Percentiles rank a stretch among this genome's conserved stretches.
phyloP scores from a whole-genome alignment of 164 flowering plant species.

The grape (Vitis vinifera) region ASM3070453v1 NC_081805.1:26536501-26537000 shows the following conservation, averaged over 20 bases:
- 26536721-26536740: slow-evolving; percentile 47
- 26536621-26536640: neutral
- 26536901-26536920: no score
- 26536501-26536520: slow-evolving; percentile 54
- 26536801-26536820: no score
- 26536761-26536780: slow-evolving; percentile 24
- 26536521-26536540: slow-evolving; percentile 52
- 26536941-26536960: neutral
- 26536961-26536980: slow-evolving; percentile 53
- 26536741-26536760: slow-evolving; percentile 54
- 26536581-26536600: slow-evolving; percentile 58
- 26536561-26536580: slow-evolving; percentile 54
- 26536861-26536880: neutral
- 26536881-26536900: neutral
- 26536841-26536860: neutral
- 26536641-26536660: neutral
- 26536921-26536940: no score
- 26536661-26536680: slow-evolving; percentile 44
- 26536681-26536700: slow-evolving; percentile 29
- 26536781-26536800: no score
- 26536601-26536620: slow-evolving; percentile 18
- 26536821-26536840: neutral
- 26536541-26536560: slow-evolving; percentile 54
- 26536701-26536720: neutral
- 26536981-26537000: slow-evolving; percentile 50